Conservation (phyloP, 2,329 filamentous ascomycete species). For the Scolecobasidium constrictum region DNA sequence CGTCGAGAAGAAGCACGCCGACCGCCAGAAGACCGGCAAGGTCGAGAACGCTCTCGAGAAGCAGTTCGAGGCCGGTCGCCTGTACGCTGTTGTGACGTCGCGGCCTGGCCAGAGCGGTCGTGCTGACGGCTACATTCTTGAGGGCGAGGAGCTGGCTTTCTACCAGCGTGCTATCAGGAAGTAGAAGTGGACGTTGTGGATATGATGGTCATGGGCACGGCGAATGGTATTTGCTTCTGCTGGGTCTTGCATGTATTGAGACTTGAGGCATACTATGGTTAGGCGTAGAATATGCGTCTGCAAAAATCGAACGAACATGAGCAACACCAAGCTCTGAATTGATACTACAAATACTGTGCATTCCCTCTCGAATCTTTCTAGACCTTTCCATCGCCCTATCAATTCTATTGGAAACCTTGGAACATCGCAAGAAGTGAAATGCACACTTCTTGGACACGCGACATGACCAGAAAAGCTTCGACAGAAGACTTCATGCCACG, state of each 20-base stretch:
- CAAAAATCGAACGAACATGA: neutral
- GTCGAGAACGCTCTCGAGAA: slow-evolving; percentile 86
- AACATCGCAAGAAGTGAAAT: too few species aligned
- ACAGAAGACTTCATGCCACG: too few species aligned
- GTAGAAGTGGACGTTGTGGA: slow-evolving; percentile 42
- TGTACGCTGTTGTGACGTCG: slow-evolving; percentile 87
- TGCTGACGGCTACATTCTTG: slow-evolving; percentile 93
- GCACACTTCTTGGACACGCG: neutral
- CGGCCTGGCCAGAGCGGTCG: slow-evolving; percentile 95
- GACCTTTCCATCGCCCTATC: too few species aligned
- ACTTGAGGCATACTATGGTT: neutral
- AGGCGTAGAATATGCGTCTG: neutral
- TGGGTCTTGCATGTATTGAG: slow-evolving; percentile 3
- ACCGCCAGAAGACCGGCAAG: slow-evolving; percentile 82
- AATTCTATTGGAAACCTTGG: too few species aligned
- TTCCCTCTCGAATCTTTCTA: too few species aligned
- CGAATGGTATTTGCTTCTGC: slow-evolving; percentile 6
- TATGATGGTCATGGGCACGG: slow-evolving; percentile 2
- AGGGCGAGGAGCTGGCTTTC: slow-evolving; percentile 99
- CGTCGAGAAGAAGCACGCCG: slow-evolving; percentile 93
- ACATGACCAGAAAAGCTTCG: too few species aligned
- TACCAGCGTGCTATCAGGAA: slow-evolving; percentile 99
- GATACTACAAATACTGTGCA: neutral
- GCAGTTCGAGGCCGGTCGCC: slow-evolving; percentile 98
- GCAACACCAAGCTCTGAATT: neutral